Evolutionary conservation across 257 asterid species (phyloP), one percentile per base, ranked within the genome.

Genomic region (Thymus quinquecostatus): DNA sequence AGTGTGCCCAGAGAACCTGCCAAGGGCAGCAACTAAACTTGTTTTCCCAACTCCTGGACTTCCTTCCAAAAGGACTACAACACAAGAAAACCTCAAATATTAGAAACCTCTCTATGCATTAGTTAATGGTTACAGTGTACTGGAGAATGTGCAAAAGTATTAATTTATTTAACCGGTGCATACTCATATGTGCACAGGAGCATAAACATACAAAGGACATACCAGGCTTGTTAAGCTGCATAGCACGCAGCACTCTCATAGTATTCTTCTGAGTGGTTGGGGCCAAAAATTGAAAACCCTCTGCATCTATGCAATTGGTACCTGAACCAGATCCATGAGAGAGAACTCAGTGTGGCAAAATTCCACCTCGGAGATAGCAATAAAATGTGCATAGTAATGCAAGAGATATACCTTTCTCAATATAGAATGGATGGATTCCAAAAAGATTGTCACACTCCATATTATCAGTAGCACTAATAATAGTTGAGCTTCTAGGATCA

Each of bases 41-140:
- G 99, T 94, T 82, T 94, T 94, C 58, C 99, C 99, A 78, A 94
- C 99, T 60, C 99, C 99, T 4, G 99, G 99, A 76, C 99, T 94
- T 63, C 99, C 99, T 86, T 94, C 99, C 86, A 94, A 72, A 84
- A 94, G 79, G 75, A 91, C 99, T 91, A 68, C 54, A 50, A 74
- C 77, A 71, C 73, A 78, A 49, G 66, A 69, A 79, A 78, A 60
- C 30, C 61, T 49, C 30, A 68, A 65, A 74, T 56, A 67, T 87
- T 61, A 86, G 85, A 75, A 68, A 48, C 41, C 45, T 33, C 10
- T 38, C 44, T 8, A 56, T 67, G 67, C 48, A 56, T 50, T 58
- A 59, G 14, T 45, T 29, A 8, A 40, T 30, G 64, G 51, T 7
- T 34, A 32, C 45, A 34, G 14, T 11, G 3, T 1, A 7, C 36